phyloP scores from a whole-genome alignment of 192 early-diverging fungal genomes.

The Backusella tarrabulga region DNA sequence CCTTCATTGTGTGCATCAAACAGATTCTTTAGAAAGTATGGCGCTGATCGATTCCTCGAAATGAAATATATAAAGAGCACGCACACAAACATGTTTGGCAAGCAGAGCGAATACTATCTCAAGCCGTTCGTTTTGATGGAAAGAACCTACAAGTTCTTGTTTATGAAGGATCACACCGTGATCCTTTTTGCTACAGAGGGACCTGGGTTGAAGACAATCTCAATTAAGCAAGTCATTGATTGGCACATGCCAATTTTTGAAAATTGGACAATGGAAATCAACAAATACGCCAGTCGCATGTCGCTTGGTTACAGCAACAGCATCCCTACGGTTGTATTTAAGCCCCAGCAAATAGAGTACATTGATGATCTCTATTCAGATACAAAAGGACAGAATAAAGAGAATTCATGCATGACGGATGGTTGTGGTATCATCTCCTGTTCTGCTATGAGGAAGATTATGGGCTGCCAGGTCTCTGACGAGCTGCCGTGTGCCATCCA shows the following conservation, averaged over 20 bases:
- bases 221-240: slow-evolving; percentile 26
- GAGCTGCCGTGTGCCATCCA: slow-evolving; percentile 35
- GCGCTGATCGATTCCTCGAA: slow-evolving; percentile 28
- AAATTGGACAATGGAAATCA: slow-evolving; percentile 22
- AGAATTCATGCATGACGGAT: slow-evolving; percentile 34
- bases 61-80: slow-evolving; percentile 11
- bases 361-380: slow-evolving; percentile 22
- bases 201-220: neutral
- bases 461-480: slow-evolving; percentile 8
- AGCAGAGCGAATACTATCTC: neutral
- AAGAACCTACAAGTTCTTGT: slow-evolving; percentile 30
- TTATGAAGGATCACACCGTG: slow-evolving; percentile 24
- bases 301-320: slow-evolving; percentile 35
- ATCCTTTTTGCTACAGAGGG: slow-evolving; percentile 38
- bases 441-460: slow-evolving; percentile 29
- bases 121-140: slow-evolving; percentile 25
- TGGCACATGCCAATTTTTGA: slow-evolving; percentile 30
- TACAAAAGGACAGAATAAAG: neutral
- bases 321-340: slow-evolving; percentile 22
- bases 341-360: slow-evolving; percentile 19
- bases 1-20: slow-evolving; percentile 21
- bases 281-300: slow-evolving; percentile 34
- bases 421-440: slow-evolving; percentile 36
- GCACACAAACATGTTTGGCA: neutral
- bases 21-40: slow-evolving; percentile 32